phyloP scores from a whole-genome alignment of 2,329 filamentous ascomycete genomes.

The Xylaria sp. region DNA sequence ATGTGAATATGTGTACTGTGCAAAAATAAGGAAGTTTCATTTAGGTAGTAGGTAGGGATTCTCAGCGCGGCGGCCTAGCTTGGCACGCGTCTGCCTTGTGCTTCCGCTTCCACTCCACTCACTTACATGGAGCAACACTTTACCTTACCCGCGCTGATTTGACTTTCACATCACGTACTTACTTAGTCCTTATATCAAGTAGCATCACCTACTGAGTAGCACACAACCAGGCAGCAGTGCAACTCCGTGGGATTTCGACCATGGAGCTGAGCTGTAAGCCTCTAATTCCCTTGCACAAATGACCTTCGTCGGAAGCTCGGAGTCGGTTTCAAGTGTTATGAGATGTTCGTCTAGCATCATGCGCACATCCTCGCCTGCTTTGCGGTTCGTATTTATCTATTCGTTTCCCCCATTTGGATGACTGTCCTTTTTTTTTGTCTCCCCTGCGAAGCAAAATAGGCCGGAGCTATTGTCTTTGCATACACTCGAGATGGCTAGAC shows the following conservation, averaged over 20 bases:
- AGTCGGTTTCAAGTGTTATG: conserved; percentile 48
- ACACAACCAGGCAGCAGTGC: conserved; percentile 4
- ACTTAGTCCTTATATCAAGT: too few relatives aligned
- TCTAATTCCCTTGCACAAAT: conserved; percentile 41
- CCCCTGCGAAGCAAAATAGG: too few relatives aligned
- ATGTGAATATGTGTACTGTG: too few relatives aligned
- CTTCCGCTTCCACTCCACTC: not conserved
- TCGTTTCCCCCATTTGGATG: not conserved
- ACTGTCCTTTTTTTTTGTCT: too few relatives aligned
- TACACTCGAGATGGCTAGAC: not conserved
- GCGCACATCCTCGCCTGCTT: conserved; percentile 29
- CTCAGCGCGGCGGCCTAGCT: too few relatives aligned
- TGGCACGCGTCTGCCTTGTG: conserved; percentile 1
- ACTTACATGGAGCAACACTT: not conserved
- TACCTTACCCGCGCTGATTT: too few relatives aligned
- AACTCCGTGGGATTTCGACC: conserved; percentile 39
- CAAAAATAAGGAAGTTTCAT: too few relatives aligned
- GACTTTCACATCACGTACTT: too few relatives aligned
- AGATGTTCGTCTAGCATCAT: conserved; percentile 41
- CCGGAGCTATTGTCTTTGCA: not conserved
- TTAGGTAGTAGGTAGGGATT: too few relatives aligned
- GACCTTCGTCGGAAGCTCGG: conserved; percentile 42
- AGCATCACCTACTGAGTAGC: not conserved
- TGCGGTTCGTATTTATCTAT: conserved; percentile 39
- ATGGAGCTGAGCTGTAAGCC: conserved; percentile 46